phyloP scores from a whole-genome alignment of 2,329 filamentous ascomycete species.

The Hymenoscyphus infarciens region DNA sequence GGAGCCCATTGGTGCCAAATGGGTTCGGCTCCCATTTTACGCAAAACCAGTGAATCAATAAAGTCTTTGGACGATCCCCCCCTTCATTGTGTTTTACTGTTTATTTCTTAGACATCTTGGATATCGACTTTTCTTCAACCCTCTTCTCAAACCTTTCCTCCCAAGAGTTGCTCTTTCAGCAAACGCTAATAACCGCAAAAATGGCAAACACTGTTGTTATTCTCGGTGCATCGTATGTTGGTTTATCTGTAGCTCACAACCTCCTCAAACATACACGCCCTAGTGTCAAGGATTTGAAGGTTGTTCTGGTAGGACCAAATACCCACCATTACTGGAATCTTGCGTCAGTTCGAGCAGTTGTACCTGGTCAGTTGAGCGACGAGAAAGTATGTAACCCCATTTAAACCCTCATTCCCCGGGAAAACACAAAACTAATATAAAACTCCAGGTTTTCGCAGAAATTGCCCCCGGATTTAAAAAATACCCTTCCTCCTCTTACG shows the following conservation, averaged over 20 bases:
- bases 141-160: not conserved
- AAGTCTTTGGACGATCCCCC: not conserved
- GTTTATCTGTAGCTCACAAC: slow-evolving; percentile 48
- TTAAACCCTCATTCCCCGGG: not conserved
- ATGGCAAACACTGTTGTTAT: slow-evolving; percentile 44
- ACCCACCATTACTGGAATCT: slow-evolving; percentile 49
- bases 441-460: slow-evolving; percentile 33
- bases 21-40: not conserved
- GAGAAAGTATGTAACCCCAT: slow-evolving; percentile 26
- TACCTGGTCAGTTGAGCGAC: slow-evolving; percentile 30
- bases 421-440: not conserved
- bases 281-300: slow-evolving; percentile 8
- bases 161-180: not conserved
- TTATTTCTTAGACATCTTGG: not conserved
- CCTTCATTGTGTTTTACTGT: not conserved
- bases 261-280: not conserved
- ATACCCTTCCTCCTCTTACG: slow-evolving; percentile 47
- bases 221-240: slow-evolving; percentile 53
- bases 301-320: slow-evolving; percentile 46
- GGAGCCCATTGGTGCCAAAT: not conserved
- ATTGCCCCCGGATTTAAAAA: slow-evolving; percentile 44
- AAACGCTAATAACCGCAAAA: slow-evolving; percentile 4
- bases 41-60: slow-evolving; percentile 24
- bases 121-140: not conserved
- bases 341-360: slow-evolving; percentile 31